phyloP scores from a whole-genome alignment of 2,329 filamentous ascomycete genomes.

The Ploettnerulaceae sp. region DNA sequence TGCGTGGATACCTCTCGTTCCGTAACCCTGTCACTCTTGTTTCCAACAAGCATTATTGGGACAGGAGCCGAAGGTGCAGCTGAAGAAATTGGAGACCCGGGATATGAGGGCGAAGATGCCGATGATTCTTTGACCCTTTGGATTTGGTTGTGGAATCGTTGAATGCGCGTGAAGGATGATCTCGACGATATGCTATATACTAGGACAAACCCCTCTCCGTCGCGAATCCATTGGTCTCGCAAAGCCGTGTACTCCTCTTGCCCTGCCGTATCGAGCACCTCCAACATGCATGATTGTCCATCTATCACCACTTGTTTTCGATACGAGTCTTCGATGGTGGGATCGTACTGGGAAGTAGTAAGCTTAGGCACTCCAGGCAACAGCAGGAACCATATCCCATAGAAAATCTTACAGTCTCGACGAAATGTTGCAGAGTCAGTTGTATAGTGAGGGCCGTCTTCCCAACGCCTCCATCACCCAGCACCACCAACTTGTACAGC shows the following conservation, averaged over 20 bases:
- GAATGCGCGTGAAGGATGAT: constrained; percentile 90
- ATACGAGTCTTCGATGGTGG: constrained; percentile 84
- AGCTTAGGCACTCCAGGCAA: constrained; percentile 16
- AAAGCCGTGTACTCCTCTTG: constrained; percentile 98
- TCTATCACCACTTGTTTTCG: constrained; percentile 91
- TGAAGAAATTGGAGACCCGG: constrained; percentile 65
- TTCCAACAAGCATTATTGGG: constrained; percentile 96
- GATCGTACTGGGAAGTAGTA: constrained; percentile 55
- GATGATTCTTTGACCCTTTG: constrained; percentile 93
- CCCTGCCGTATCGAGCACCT: constrained; percentile 93
- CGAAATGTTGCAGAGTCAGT: constrained; percentile 96
- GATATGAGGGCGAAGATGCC: constrained; percentile 69
- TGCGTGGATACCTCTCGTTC: constrained; percentile 96
- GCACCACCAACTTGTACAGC: constrained; percentile 90
- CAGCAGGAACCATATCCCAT: neutral
- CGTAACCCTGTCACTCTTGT: constrained; percentile 95
- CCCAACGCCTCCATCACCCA: constrained; percentile 89
- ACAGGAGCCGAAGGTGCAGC: constrained; percentile 53
- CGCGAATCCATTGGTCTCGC: constrained; percentile 96
- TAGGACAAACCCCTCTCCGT: constrained; percentile 94
- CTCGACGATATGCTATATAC: constrained; percentile 98
- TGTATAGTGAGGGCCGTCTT: constrained; percentile 95
- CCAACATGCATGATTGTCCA: constrained; percentile 91
- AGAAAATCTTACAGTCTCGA: constrained; percentile 66
- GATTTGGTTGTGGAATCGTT: constrained; percentile 94